Evolutionary conservation across 306 rosid species (phyloP).

Genomic region (Heteromeles arbutifolia): DNA sequence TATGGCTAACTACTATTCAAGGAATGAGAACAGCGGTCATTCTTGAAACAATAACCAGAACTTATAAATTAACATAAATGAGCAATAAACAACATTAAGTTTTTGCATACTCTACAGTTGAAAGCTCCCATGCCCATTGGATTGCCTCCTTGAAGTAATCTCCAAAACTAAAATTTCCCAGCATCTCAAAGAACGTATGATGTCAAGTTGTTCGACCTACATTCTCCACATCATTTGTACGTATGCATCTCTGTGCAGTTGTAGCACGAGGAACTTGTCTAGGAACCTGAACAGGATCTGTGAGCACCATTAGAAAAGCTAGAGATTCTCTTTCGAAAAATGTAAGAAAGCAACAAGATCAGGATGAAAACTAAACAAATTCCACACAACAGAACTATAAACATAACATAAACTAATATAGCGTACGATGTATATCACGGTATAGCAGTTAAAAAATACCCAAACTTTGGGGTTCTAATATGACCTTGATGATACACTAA

Average conservation of each 20-base stretch:
- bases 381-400: not conserved
- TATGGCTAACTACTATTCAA: not conserved
- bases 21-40: not conserved
- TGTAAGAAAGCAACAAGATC: not conserved
- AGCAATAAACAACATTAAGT: not conserved
- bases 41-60: not conserved
- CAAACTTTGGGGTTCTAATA: not conserved
- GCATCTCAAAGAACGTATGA: slow-evolving; percentile 96
- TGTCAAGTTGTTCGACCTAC: slow-evolving; percentile 85
- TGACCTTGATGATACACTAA: not conserved
- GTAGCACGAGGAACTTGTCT: slow-evolving; percentile 68
- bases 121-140: slow-evolving; percentile 91
- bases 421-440: not conserved
- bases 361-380: too few species aligned
- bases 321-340: not conserved
- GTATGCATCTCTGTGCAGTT: slow-evolving; percentile 85
- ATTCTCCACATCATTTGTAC: slow-evolving; percentile 82
- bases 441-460: not conserved
- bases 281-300: slow-evolving; percentile 40
- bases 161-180: slow-evolving; percentile 95
- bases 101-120: slow-evolving; percentile 66
- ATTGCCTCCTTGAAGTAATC: slow-evolving; percentile 94
- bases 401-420: not conserved
- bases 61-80: not conserved
- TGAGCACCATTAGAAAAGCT: slow-evolving; percentile 2